A percentile compares a stretch with the other conserved stretches of the same genome.
Conservation (phyloP, 2,329 filamentous ascomycete species). For the Talaromyces sp. region DNA sequence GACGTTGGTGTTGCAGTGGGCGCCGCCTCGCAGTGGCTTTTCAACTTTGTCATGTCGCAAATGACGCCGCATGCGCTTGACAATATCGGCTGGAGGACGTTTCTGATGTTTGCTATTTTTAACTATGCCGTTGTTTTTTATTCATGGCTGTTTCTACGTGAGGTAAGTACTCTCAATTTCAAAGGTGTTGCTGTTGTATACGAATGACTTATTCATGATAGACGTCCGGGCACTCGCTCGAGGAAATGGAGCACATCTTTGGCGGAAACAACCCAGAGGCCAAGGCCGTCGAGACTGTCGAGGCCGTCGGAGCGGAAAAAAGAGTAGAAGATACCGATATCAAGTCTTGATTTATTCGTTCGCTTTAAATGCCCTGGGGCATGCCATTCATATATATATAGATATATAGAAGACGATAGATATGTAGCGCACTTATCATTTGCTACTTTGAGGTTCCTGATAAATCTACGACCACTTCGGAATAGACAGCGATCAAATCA, state of each 20-base stretch:
- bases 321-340: neutral
- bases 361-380: too few species aligned
- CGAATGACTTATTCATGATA: slow-evolving; percentile 15
- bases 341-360: neutral
- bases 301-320: neutral
- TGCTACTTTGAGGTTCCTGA: too few species aligned
- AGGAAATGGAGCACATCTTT: slow-evolving; percentile 41
- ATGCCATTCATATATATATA: too few species aligned
- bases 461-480: too few species aligned
- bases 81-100: slow-evolving; percentile 48
- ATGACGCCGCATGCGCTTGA: slow-evolving; percentile 39
- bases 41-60: slow-evolving; percentile 38
- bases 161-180: slow-evolving; percentile 17
- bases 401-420: too few species aligned
- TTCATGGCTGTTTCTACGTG: slow-evolving; percentile 41
- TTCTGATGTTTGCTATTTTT: slow-evolving; percentile 49
- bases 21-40: slow-evolving; percentile 35
- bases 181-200: neutral
- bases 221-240: slow-evolving; percentile 42
- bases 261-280: slow-evolving; percentile 16
- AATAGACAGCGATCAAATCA: too few species aligned
- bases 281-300: slow-evolving; percentile 11
- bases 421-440: too few species aligned
- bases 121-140: slow-evolving; percentile 45
- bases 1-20: slow-evolving; percentile 32